phyloP scores from a whole-genome alignment of 129 eudicot species.

The Pittosporum tobira region DNA sequence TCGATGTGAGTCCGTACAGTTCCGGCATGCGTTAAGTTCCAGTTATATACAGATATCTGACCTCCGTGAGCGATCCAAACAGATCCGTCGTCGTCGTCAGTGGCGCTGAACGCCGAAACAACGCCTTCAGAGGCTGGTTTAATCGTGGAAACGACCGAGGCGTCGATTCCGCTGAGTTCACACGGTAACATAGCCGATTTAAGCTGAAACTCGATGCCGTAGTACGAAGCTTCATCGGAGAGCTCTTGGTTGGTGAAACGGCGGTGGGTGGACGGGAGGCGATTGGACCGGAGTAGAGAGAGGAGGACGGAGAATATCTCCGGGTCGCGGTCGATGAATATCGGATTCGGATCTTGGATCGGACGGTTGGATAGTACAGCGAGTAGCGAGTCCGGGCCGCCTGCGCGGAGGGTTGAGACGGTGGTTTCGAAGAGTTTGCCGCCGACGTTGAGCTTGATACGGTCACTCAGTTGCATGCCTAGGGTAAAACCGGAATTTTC shows the following conservation, averaged over 20 bases:
- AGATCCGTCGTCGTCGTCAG: constrained; percentile 42
- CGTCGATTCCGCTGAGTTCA: constrained; percentile 54
- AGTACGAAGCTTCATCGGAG: constrained; percentile 59
- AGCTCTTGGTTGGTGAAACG: constrained; percentile 63
- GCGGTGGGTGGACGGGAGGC: constrained; percentile 56
- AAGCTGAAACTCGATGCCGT: constrained; percentile 59
- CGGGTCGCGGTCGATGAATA: constrained; percentile 92
- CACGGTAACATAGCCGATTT: constrained; percentile 42
- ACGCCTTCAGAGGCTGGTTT: constrained; percentile 51
- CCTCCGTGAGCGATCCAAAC: constrained; percentile 75
- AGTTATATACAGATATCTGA: constrained; percentile 58
- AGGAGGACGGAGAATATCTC: constrained; percentile 65
- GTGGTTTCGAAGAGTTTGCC: constrained; percentile 92
- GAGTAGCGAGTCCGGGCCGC: constrained; percentile 58
- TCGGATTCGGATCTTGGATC: constrained; percentile 15
- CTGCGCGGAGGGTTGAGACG: constrained; percentile 74
- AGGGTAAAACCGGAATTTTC: constrained; percentile 19
- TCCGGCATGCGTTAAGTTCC: constrained; percentile 34
- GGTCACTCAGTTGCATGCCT: constrained; percentile 23
- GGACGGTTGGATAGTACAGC: constrained; percentile 54
- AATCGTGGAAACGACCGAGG: constrained; percentile 26
- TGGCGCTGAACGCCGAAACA: constrained; percentile 37
- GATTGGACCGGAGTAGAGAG: constrained; percentile 74
- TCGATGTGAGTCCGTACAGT: constrained; percentile 77
- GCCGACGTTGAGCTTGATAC: constrained; percentile 90